Conservation (phyloP, 1,284 basidiomycete species). For the Tranzscheliella williamsii region DNA sequence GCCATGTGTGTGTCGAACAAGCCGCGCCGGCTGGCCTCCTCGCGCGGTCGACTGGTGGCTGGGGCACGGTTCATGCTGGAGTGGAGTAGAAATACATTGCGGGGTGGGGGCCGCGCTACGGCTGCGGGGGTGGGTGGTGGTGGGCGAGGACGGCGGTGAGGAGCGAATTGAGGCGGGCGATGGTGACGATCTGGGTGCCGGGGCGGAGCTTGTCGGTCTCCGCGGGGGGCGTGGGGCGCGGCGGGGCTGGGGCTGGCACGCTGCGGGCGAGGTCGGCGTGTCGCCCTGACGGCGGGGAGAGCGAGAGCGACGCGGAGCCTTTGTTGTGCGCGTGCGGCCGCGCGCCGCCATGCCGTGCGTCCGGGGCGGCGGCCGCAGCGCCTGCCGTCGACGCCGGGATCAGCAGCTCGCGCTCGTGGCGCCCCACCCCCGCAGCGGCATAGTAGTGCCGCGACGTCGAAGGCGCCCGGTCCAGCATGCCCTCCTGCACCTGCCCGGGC, state of each 20-base stretch:
- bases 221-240: neutral
- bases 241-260: neutral
- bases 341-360: neutral
- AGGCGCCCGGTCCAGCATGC: slow-evolving; percentile 22
- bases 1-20: too few relatives aligned
- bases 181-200: slow-evolving; percentile 22
- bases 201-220: slow-evolving; percentile 1
- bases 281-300: slow-evolving; percentile 3
- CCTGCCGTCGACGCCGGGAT: slow-evolving; percentile 3
- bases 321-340: slow-evolving; percentile 11
- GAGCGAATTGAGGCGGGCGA: slow-evolving; percentile 31
- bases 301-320: slow-evolving; percentile 8
- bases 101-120: too few relatives aligned
- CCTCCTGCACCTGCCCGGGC: neutral
- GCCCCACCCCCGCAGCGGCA: slow-evolving; percentile 9
- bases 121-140: neutral
- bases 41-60: too few relatives aligned
- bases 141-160: slow-evolving; percentile 12
- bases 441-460: slow-evolving; percentile 47
- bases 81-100: too few relatives aligned
- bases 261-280: neutral
- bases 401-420: slow-evolving; percentile 24
- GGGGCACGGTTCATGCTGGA: too few relatives aligned
- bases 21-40: too few relatives aligned
- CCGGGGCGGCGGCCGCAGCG: neutral